phyloP scores from a whole-genome alignment of 768 basidiomycete species.

The Serpula lacrymans region DNA sequence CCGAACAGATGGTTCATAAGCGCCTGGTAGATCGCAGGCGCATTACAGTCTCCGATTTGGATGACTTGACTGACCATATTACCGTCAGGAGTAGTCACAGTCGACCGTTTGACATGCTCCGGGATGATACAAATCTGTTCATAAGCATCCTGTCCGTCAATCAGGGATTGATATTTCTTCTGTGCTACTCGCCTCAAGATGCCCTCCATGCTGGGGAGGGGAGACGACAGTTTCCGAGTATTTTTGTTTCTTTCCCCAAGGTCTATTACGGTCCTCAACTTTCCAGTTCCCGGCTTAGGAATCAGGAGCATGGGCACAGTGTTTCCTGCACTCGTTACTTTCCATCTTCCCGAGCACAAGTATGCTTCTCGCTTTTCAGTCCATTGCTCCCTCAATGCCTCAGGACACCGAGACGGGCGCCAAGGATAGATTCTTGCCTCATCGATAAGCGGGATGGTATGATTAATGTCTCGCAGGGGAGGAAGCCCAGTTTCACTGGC shows the following conservation, averaged over 20 bases:
- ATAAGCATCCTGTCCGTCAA: conserved; percentile 30
- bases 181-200: conserved; percentile 21
- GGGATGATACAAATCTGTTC: conserved; percentile 26
- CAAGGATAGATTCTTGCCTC: conserved; percentile 28
- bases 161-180: conserved; percentile 14
- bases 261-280: conserved; percentile 21
- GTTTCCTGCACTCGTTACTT: conserved; percentile 20
- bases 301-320: conserved; percentile 32
- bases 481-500: conserved; percentile 27
- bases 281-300: conserved; percentile 19
- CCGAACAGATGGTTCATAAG: conserved; percentile 41
- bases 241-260: conserved; percentile 28
- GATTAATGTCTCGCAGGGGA: conserved; percentile 31
- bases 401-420: conserved; percentile 34
- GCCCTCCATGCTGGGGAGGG: conserved; percentile 23
- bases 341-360: conserved; percentile 28
- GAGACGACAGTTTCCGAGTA: conserved; percentile 22
- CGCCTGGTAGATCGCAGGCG: conserved; percentile 38
- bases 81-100: conserved; percentile 38
- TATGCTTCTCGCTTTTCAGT: conserved; percentile 26
- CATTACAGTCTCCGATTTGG: conserved; percentile 32
- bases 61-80: conserved; percentile 41
- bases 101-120: conserved; percentile 20
- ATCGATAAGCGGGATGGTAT: conserved; percentile 33
- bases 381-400: conserved; percentile 23